Percentiles rank a stretch among this genome's conserved stretches.
Conservation (phyloP, 2,329 filamentous ascomycete species). For the Penicillium sp. region DNA sequence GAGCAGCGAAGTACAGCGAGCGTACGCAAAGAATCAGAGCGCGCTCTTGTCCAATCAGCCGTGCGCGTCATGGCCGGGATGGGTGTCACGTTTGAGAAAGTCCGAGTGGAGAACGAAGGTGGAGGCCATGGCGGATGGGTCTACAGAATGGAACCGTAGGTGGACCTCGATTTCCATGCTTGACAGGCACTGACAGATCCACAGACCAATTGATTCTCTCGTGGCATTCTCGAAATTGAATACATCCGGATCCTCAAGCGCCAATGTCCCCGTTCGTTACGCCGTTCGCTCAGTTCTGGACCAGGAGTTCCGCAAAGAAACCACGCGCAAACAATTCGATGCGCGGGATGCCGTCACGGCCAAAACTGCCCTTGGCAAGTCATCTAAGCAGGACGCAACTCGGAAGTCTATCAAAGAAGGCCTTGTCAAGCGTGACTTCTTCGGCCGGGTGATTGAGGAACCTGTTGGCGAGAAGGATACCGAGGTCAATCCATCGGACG, state of each 20-base stretch:
- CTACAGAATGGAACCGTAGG: constrained; percentile 91
- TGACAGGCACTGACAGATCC: constrained; percentile 4
- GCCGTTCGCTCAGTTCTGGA: constrained; percentile 90
- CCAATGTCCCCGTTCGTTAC: constrained; percentile 72
- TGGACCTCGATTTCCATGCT: constrained; percentile 24
- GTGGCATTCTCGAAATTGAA: constrained; percentile 54
- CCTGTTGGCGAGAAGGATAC: constrained; percentile 42
- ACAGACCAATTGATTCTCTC: constrained; percentile 67
- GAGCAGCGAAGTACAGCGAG: constrained; percentile 66
- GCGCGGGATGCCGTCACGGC: constrained; percentile 43
- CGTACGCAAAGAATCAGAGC: constrained; percentile 81
- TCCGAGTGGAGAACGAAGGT: constrained; percentile 67
- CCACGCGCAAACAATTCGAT: constrained; percentile 60
- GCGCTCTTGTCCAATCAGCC: constrained; percentile 70
- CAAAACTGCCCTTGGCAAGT: constrained; percentile 19
- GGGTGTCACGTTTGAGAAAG: constrained; percentile 73
- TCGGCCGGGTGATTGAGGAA: constrained; percentile 63
- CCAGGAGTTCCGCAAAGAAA: constrained; percentile 75
- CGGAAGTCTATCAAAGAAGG: constrained; percentile 26
- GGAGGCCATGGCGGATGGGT: constrained; percentile 63
- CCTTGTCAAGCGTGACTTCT: constrained; percentile 71
- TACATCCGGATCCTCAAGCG: constrained; percentile 45
- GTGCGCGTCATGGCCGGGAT: constrained; percentile 78
- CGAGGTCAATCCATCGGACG: constrained; percentile 28
- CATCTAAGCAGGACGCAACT: constrained; percentile 31